Evolutionary conservation across 1,284 basidiomycete genomes (phyloP).

Genomic region (Puccinia triticina): DNA sequence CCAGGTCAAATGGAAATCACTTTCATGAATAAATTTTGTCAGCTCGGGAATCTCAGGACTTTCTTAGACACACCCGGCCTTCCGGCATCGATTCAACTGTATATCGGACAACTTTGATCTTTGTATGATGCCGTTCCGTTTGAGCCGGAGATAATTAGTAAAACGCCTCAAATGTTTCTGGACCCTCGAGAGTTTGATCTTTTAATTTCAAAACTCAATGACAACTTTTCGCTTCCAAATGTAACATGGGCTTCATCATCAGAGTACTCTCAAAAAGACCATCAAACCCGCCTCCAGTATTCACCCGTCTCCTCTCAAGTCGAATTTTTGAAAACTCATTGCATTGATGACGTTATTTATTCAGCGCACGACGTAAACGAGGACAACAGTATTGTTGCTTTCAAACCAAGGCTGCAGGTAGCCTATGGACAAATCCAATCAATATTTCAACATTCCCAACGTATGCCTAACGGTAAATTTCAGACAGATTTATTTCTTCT

Average conservation of each 20-base stretch:
- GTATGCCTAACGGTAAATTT: background rate
- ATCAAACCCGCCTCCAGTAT: background rate
- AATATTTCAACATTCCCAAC: background rate
- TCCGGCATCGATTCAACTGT: background rate
- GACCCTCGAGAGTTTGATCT: background rate
- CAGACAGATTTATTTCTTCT: background rate
- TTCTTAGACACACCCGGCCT: background rate
- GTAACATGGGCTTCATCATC: background rate
- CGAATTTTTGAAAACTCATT: background rate
- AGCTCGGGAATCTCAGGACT: background rate
- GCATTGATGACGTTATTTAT: background rate
- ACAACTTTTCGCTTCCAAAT: background rate
- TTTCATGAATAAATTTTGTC: conserved; percentile 17
- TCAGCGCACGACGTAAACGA: background rate
- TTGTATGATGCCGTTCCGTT: background rate
- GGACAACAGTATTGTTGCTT: background rate
- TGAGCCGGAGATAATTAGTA: background rate
- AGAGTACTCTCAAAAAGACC: background rate
- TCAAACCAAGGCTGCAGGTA: background rate
- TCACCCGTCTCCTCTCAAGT: background rate
- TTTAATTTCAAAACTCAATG: background rate
- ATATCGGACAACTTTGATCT: background rate
- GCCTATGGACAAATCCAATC: background rate
- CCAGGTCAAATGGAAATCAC: conserved; percentile 27
- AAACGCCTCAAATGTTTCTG: background rate